Evolutionary conservation across 345 rosid species (phyloP), one percentile per base, ranked within the genome.

Genomic region (Adansonia digitata): DNA sequence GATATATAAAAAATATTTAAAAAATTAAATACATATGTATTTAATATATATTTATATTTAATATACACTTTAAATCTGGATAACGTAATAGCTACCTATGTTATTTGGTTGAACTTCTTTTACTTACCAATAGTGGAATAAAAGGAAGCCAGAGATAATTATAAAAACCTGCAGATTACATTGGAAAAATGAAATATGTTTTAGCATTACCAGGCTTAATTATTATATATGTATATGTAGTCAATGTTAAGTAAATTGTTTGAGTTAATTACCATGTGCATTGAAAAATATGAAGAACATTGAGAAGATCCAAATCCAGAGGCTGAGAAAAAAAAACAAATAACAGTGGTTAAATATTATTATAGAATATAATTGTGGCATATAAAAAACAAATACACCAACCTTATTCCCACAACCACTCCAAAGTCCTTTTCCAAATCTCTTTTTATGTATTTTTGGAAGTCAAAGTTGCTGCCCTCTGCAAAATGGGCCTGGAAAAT

Each of bases 111-210:
- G n/a, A n/a, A n/a, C n/a, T n/a, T n/a, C 31, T 42, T 66, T 71
- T 35, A 57, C 92, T 88, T 80, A 93, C 97, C 83, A 85, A 82
- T 37, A 91, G 73, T 0, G 98, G 98, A 60, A 93, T 52, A 60
- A 91, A 88, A 35, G 98, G 98, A 40, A 93, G 89, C 98, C 97
- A 93, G 3, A 86, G 74, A 63, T 84, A 90, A 74, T 82, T 85
- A 74, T 84, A 57, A 73, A 93, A 83, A 14, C 39, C 98, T 93
- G 90, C 57, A 79, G 61, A 73, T 53, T 26, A 42, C 18, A 65
- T 40, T 20, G 71, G n/a, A 22, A 9, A 48, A n/a, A 39, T 17
- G 52, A 79, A 43, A 27, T n/a, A 0, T 2, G n/a, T 61, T 31
- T 75, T 51, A 69, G n/a, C 53, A 60, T 20, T 3, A 27, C 45